These are phyloP conservation scores for Nosema granulosis DNA, from an alignment of 371 early-diverging fungal species.

Conservation along the genomic window DNA sequence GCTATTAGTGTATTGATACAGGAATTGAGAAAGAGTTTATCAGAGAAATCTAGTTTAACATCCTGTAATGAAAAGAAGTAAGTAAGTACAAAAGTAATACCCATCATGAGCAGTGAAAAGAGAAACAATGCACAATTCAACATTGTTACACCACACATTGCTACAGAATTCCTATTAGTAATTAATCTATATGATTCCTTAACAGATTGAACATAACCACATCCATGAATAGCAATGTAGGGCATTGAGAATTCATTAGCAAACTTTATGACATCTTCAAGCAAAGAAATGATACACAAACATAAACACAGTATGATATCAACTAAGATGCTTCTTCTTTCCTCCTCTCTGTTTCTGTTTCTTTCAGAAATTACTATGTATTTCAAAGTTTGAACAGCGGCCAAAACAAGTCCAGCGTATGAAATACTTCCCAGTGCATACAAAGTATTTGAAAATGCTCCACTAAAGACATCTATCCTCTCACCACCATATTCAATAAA, in stretches of 20 bases:
- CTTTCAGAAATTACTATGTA: conserved; percentile 8
- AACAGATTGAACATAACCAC: conserved; percentile 26
- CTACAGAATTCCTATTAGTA: background rate
- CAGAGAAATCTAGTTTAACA: too few relatives aligned
- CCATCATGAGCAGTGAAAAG: too few relatives aligned
- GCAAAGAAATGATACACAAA: background rate
- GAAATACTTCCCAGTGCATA: conserved; percentile 40
- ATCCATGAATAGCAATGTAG: conserved; percentile 35
- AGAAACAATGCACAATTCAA: too few relatives aligned
- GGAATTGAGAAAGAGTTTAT: too few relatives aligned
- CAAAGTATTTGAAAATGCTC: conserved; percentile 12
- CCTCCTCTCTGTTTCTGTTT: conserved; percentile 9
- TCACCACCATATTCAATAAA: background rate
- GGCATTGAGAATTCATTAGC: conserved; percentile 31
- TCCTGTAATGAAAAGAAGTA: too few relatives aligned
- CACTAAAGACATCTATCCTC: background rate
- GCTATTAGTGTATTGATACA: too few relatives aligned
- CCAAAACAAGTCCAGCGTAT: conserved; percentile 39
- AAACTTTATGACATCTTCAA: conserved; percentile 19
- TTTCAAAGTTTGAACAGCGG: conserved; percentile 33
- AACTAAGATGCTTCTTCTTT: background rate
- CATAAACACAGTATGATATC: conserved; percentile 13
- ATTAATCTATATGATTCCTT: conserved; percentile 13
- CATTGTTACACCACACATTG: background rate
- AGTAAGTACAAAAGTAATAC: too few relatives aligned